phyloP scores from a whole-genome alignment of 176 grass and related monocot genomes.

The Guadua angustifolia region DNA sequence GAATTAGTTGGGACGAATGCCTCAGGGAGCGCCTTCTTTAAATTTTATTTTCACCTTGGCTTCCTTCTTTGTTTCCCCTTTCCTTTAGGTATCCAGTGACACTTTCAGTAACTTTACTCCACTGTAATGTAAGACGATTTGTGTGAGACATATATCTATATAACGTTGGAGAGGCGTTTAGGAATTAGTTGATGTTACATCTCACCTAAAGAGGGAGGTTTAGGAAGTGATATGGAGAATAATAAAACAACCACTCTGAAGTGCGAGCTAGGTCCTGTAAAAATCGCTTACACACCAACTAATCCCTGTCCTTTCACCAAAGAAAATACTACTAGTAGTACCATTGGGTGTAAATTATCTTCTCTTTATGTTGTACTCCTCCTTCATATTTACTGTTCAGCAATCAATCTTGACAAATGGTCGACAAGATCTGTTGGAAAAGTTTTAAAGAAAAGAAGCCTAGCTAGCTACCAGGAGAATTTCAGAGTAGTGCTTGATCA shows the following conservation, averaged over 20 bases:
- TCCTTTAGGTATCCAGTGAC: conserved; percentile 33
- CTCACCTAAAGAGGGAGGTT: conserved; percentile 42
- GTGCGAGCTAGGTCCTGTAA: conserved; percentile 36
- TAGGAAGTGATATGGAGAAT: conserved; percentile 16
- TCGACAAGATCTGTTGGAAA: conserved; percentile 43
- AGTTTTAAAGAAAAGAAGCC: conserved; percentile 25
- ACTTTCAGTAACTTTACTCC: conserved; percentile 60
- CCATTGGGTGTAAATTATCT: background rate
- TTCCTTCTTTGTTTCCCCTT: background rate
- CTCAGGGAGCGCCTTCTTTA: conserved; percentile 21
- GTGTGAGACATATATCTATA: background rate
- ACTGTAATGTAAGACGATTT: conserved; percentile 37
- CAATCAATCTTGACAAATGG: conserved; percentile 25
- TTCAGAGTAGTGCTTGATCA: conserved; percentile 39
- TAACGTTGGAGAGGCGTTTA: background rate
- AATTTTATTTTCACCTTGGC: conserved; percentile 10
- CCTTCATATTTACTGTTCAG: background rate
- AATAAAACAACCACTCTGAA: background rate
- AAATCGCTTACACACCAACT: conserved; percentile 42
- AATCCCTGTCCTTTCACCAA: conserved; percentile 21
- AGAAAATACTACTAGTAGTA: background rate
- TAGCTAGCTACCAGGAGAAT: background rate
- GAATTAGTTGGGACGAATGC: conserved; percentile 45
- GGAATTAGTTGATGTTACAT: conserved; percentile 37
- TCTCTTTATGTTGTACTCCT: background rate